phyloP scores from a whole-genome alignment of 345 rosid genomes.

The Eucalyptus camaldulensis region DNA sequence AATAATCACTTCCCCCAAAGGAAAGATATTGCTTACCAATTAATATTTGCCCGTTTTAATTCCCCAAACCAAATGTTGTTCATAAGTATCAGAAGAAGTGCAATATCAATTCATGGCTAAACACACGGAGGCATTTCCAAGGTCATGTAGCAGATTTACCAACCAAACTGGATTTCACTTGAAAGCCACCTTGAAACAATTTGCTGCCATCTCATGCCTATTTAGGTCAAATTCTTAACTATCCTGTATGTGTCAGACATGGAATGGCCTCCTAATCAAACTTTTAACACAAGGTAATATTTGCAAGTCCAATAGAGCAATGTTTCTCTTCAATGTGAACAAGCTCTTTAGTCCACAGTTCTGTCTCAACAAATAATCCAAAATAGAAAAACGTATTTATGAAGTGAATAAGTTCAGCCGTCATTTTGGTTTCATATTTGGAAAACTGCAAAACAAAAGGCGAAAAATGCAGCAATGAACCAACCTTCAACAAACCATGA shows the following conservation, averaged over 20 bases:
- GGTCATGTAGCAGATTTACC: not conserved
- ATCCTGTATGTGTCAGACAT: not conserved
- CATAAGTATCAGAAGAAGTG: not conserved
- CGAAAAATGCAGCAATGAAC: not conserved
- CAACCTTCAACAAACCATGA: conserved; percentile 84
- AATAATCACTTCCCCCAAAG: not conserved
- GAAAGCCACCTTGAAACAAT: not conserved
- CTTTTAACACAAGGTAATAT: not conserved
- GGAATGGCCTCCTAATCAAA: not conserved
- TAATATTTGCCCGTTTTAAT: not conserved
- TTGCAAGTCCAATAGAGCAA: not conserved
- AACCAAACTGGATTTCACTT: not conserved
- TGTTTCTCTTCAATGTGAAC: not conserved
- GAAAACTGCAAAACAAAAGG: not conserved
- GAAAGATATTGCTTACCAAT: not conserved
- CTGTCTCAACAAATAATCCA: not conserved
- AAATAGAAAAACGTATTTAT: not conserved
- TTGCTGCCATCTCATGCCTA: not conserved
- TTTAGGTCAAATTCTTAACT: not conserved
- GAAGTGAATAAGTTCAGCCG: not conserved
- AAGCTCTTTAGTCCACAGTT: not conserved
- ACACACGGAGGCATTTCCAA: not conserved
- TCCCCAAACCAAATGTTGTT: not conserved
- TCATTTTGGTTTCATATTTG: not conserved
- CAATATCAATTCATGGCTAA: not conserved